Base-by-base conservation (phyloP, 2,329 filamentous ascomycete genomes). In the Rachicladosporium sp. region DNA sequence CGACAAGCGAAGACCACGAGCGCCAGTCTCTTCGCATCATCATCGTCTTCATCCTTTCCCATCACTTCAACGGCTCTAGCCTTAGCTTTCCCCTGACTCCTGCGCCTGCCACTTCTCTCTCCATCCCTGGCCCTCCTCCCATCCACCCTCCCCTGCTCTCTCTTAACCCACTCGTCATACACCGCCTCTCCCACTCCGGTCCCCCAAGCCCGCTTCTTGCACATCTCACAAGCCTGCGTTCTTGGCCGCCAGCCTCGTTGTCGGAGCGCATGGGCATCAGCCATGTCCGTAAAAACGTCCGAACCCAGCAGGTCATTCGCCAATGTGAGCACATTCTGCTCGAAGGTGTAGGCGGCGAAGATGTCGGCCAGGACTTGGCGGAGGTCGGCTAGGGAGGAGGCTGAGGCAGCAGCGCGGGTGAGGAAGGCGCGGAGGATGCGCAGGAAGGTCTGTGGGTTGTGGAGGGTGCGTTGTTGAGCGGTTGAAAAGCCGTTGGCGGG, bases 331-430 rank as follows among this genome's bases (percentile, higher is more conserved):
- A 98, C 83, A 0, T 83, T 88, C 58, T 89, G 84, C 60, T 98
- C 91, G 57, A 96, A 95, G 0, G 87, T 81, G 57, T 98, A 98
- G 0, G 91, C 89, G 0, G 89, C 79, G 63, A 98, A 96, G 40
- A 98, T 89, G 9, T 88, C 91, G 1, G 77, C 70, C 2, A 98
- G 73, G 1, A 96, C 88, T 5, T 76, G 75, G 33, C 91, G 81
- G 3, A 98, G 71, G 56, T 96, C 87, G 1, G 85, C 80, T 2
- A 98, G 69, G 9, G 83, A 93, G 0, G 91, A 88, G 0, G 87
- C 93, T 11, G 80, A 78, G 15, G 76, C 73, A 0, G 86, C 82
- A 0, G 88, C 89, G 34, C 85, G 78, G 1, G 82, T 78, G 23
- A 98, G 75, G 58, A 98, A 98, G 4, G 84, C 82, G 36, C 87